phyloP scores from a whole-genome alignment of 2,329 filamentous ascomycete species.

The Apiospora phragmitis region DNA sequence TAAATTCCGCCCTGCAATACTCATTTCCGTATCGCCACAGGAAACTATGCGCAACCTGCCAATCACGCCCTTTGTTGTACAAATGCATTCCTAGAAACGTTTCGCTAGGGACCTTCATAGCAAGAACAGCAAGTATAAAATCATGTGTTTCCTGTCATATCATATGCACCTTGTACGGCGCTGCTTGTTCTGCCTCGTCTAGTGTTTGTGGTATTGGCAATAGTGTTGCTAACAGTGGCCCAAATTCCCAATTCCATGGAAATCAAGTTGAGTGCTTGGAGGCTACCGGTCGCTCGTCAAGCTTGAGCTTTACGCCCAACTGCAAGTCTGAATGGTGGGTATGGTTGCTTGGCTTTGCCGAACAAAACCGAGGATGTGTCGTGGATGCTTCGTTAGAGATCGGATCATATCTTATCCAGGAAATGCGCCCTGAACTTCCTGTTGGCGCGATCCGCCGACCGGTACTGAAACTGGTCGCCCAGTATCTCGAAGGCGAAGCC shows the following conservation, averaged over 20 bases:
- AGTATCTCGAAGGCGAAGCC: constrained; percentile 79
- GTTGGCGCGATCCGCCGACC: constrained; percentile 81
- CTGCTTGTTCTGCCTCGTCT: not conserved
- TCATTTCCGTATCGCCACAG: not conserved
- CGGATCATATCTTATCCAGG: constrained; percentile 66
- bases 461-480: constrained; percentile 82
- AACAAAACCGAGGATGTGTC: not conserved
- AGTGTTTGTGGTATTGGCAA: not conserved
- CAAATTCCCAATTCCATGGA: no score
- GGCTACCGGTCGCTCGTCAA: no score
- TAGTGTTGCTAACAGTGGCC: not conserved
- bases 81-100: not conserved
- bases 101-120: not conserved
- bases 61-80: not conserved
- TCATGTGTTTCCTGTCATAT: not conserved
- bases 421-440: constrained; percentile 91
- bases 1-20: not conserved
- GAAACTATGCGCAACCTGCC: not conserved
- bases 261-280: no score
- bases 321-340: not conserved
- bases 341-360: not conserved
- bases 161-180: not conserved
- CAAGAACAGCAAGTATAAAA: not conserved
- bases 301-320: no score
- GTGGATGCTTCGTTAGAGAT: not conserved